Evolutionary conservation across 331 rosid genomes (phyloP).

Genomic region (Rhamnella rubrinervis): DNA sequence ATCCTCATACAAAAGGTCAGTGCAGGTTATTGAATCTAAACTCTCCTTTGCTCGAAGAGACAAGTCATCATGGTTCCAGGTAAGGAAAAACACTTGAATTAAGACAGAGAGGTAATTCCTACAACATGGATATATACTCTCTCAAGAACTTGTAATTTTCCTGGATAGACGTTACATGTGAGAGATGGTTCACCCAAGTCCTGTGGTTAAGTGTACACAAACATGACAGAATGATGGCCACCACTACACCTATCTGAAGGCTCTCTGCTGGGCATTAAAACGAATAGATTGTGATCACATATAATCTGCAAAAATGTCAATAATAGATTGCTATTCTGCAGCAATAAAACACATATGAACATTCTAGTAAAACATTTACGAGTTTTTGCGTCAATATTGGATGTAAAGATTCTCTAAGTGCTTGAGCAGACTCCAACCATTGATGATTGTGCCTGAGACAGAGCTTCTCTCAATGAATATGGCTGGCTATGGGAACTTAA

Average conservation of each 20-base stretch:
- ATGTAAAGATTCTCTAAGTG: constrained; percentile 94
- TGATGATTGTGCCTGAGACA: constrained; percentile 98
- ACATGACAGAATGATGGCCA: not conserved
- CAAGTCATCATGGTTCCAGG: constrained; percentile 98
- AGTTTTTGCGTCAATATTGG: constrained; percentile 93
- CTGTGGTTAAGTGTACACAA: not conserved
- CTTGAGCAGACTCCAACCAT: constrained; percentile 98
- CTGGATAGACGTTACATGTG: not conserved
- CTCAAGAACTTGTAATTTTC: constrained; percentile 14
- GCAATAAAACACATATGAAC: constrained; percentile 1
- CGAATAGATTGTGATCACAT: constrained; percentile 96
- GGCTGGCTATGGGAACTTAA: too few relatives aligned
- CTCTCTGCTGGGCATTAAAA: constrained; percentile 99
- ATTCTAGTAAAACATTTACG: constrained; percentile 42
- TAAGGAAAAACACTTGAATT: constrained; percentile 92
- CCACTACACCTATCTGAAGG: constrained; percentile 94
- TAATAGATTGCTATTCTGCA: not conserved
- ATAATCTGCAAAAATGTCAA: constrained; percentile 74
- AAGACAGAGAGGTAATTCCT: constrained; percentile 97
- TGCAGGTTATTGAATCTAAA: not conserved
- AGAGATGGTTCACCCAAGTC: constrained; percentile 6
- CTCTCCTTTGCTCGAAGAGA: constrained; percentile 84
- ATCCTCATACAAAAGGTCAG: constrained; percentile 8
- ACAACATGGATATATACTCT: constrained; percentile 21
- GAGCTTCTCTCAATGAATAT: constrained; percentile 98